Base-by-base conservation (phyloP, 192 early-diverging fungal species). In the Podila horticola region DNA sequence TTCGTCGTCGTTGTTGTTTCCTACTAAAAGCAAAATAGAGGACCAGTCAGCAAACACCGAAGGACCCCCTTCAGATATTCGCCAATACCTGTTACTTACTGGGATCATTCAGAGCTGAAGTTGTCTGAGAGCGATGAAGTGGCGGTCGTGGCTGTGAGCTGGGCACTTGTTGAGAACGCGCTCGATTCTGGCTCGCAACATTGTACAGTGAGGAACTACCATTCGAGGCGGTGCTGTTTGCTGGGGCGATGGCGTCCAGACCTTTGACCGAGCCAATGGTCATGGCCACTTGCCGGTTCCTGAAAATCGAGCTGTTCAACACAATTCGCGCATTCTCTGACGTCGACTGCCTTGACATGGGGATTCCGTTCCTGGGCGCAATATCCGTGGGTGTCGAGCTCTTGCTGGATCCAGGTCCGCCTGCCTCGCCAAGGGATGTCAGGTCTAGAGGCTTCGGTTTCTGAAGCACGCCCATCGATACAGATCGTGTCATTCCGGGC, bases 221-320 rank as follows among this genome's bases (percentile, higher is more conserved):
- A 20, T n/a, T 26, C n/a, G 51, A 13, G 0, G 31, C n/a, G 1
- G 41, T 33, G 41, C 20, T 34, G 49, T 20, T 38, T 9, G 64
- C 19, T 5, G 31, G 24, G 22, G 60, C 5, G 1, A 45, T 30
- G 9, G 48, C 12, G 24, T 41, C 57, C 22, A 69, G 61, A 9
- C 75, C 75, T 48, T 71, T 70, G 26, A 71, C 64, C 0, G 69
- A 70, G 5, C 75, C 64, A 13, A 50, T 63, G 9, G 75, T 67
- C 75, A 77, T 77, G 19, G 64, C 64, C 4, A 77, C 75, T 22
- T 77, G 75, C 0, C 75, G 75, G 15, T 77, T 77, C 41, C 64
- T 77, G 58, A 77, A 77, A 10, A 77, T 70, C 5, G 75, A 77
- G 50, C 66, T 67, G 36, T 71, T 71, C 49, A 77, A 19, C 10